Evolutionary conservation across 192 early-diverging fungal genomes (phyloP).

Genomic region (Glomus cerebriforme): DNA sequence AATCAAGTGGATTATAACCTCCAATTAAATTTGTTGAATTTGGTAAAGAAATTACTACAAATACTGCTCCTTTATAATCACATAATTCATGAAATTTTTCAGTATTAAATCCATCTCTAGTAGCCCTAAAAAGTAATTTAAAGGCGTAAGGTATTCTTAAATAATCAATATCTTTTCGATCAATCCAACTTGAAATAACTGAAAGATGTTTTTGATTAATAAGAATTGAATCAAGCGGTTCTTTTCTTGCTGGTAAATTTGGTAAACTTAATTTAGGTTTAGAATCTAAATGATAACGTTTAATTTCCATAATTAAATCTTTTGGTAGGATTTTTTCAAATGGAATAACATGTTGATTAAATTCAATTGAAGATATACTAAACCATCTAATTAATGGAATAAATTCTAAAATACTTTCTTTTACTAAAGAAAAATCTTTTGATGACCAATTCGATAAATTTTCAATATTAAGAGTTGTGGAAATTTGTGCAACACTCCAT

Average conservation of each 20-base stretch:
- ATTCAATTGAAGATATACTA: conserved; percentile 5
- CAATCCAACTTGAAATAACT: conserved; percentile 21
- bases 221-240: conserved; percentile 1
- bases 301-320: neutral
- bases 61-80: conserved; percentile 1
- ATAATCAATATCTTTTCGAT: neutral
- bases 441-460: neutral
- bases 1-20: conserved; percentile 8
- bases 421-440: conserved; percentile 2
- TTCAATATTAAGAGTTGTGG: neutral
- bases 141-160: neutral
- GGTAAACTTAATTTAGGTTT: neutral
- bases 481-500: conserved; percentile 16
- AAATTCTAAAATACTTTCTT: neutral
- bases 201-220: conserved; percentile 1
- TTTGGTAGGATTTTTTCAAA: neutral
- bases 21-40: neutral
- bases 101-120: neutral
- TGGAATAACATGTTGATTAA: neutral
- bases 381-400: conserved; percentile 33
- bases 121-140: conserved; percentile 2
- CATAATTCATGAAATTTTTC: conserved; percentile 15
- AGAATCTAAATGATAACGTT: neutral
- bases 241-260: conserved; percentile 19
- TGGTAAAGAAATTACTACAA: neutral